Percentiles rank a stretch among this genome's conserved stretches.
Conservation (phyloP, 2,329 filamentous ascomycete species). For the Alternaria brassicae region DNA sequence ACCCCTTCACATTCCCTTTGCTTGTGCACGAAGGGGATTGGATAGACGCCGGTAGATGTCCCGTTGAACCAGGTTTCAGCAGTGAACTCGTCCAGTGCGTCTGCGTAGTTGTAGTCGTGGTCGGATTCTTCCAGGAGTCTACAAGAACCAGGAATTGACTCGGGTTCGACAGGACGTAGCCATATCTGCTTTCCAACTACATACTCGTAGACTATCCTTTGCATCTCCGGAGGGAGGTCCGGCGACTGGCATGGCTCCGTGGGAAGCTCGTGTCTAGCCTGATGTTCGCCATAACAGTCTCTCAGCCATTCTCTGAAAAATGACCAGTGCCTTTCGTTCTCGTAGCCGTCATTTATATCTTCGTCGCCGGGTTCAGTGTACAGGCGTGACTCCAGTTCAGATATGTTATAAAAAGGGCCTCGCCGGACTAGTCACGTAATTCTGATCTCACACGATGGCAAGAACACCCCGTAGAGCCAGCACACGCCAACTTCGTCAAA, state of each 20-base stretch:
- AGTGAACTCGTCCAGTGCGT: no score
- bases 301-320: neutral
- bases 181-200: neutral
- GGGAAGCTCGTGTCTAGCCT: neutral
- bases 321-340: neutral
- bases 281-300: neutral
- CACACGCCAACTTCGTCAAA: no score
- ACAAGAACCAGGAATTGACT: no score
- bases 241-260: neutral
- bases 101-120: neutral
- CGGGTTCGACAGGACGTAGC: neutral
- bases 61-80: neutral
- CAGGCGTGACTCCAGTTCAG: no score
- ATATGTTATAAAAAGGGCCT: no score
- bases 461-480: no score
- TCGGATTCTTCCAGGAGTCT: no score
- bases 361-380: no score
- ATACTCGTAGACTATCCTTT: neutral
- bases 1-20: neutral
- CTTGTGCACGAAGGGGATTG: neutral
- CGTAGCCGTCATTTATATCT: no score
- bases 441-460: no score
- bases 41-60: neutral
- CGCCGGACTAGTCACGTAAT: no score
- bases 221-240: neutral